A percentile compares a stretch with the other conserved stretches of the same genome.
These are phyloP conservation scores for Yarrowia deformans DNA, from an alignment of 805 yeast species.

Conservation along the genomic window DNA sequence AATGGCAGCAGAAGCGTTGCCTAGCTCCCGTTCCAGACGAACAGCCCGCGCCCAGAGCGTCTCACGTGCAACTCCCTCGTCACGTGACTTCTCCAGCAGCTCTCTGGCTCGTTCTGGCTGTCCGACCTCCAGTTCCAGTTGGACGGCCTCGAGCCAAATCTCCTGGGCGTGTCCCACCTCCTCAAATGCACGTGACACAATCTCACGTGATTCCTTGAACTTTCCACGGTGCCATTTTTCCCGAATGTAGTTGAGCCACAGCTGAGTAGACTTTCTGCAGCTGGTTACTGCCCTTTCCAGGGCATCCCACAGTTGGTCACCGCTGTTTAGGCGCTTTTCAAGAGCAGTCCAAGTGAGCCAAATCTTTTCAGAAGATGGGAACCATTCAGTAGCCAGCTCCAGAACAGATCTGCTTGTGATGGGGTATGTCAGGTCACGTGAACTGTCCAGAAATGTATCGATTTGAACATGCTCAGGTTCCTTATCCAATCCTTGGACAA, in stretches of 20 bases:
- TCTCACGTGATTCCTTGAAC: slow-evolving; percentile 59
- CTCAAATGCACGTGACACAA: slow-evolving; percentile 59
- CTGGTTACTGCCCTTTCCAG: slow-evolving; percentile 62
- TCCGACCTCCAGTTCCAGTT: slow-evolving; percentile 60
- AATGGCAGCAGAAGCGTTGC: slow-evolving; percentile 53
- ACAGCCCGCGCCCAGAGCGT: slow-evolving; percentile 70
- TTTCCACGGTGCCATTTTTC: slow-evolving; percentile 66
- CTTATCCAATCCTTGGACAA: slow-evolving; percentile 48
- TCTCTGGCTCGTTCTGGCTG: slow-evolving; percentile 52
- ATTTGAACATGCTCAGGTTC: slow-evolving; percentile 20
- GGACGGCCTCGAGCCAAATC: slow-evolving; percentile 75
- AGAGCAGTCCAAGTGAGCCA: slow-evolving; percentile 47
- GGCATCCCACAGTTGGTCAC: slow-evolving; percentile 52
- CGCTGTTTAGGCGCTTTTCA: slow-evolving; percentile 46
- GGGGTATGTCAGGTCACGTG: slow-evolving; percentile 12
- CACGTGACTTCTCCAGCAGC: slow-evolving; percentile 54
- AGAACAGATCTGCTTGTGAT: slow-evolving; percentile 59
- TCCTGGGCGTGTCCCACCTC: slow-evolving; percentile 58
- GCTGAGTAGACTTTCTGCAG: slow-evolving; percentile 59
- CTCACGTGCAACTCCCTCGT: slow-evolving; percentile 52
- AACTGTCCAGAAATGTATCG: not conserved
- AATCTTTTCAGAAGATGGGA: slow-evolving; percentile 54
- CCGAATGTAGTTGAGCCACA: slow-evolving; percentile 75
- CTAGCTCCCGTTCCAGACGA: slow-evolving; percentile 57
- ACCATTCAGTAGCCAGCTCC: slow-evolving; percentile 55